Conservation (phyloP, 1,139 yeast genomes). For the Pichia sp. region DNA sequence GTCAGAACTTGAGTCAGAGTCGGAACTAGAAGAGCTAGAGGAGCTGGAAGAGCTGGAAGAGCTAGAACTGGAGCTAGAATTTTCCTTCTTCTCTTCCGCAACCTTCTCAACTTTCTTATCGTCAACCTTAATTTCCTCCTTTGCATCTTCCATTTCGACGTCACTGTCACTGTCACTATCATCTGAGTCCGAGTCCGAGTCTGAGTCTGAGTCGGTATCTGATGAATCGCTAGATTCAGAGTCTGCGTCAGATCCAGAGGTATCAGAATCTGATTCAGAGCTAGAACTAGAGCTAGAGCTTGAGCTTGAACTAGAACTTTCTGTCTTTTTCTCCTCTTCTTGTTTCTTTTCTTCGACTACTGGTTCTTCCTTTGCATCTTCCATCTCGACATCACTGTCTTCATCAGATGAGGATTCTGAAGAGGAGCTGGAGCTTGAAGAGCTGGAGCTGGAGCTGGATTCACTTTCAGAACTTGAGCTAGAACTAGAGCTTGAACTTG, state of each 20-base stretch:
- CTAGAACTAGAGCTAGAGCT: conserved; percentile 13
- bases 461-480: conserved; percentile 15
- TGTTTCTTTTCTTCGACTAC: not conserved
- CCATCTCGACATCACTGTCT: not conserved
- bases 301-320: conserved; percentile 16
- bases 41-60: conserved; percentile 3
- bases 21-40: conserved; percentile 13
- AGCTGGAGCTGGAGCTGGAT: conserved; percentile 11
- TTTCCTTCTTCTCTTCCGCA: not conserved
- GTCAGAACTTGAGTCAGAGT: conserved; percentile 15
- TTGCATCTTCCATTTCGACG: not conserved
- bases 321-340: conserved; percentile 4
- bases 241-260: conserved; percentile 17
- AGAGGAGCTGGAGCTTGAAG: conserved; percentile 14
- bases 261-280: not conserved
- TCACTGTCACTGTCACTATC: no score
- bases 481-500: no score
- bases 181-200: conserved; percentile 10
- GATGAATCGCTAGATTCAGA: conserved; percentile 20
- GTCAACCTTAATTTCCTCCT: conserved; percentile 3
- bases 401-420: conserved; percentile 21
- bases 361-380: conserved; percentile 2
- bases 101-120: not conserved
- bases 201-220: conserved; percentile 15
- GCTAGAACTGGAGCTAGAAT: conserved; percentile 12